Evolutionary conservation across 352 stramenopile genomes (phyloP), one percentile per base, ranked within the genome.

Genomic region (Plasmopara viticola): DNA sequence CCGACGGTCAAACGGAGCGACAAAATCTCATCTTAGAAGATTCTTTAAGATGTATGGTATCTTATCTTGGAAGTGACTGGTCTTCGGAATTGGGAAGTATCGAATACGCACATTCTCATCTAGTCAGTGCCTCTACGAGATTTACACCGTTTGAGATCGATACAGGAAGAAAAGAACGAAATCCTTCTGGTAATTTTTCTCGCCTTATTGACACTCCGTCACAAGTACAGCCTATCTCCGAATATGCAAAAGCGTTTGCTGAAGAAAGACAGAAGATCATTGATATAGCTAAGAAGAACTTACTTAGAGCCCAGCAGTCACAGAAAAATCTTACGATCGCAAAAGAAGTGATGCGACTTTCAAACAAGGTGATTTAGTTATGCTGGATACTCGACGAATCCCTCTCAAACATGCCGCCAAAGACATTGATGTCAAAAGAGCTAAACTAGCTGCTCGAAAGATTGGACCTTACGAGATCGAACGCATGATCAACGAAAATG

Each of bases 321-420:
- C 43, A 58, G 10, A 58, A 51, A 30, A 58, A 51, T n/a, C n/a
- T n/a, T n/a, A 53, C 7, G 35, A 53, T 28, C 47, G 52, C n/a
- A 58, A 48, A 39, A 25, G n/a, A 31, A 41, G 18, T 13, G 2
- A 8, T n/a, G 14, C 18, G 5, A 15, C 37, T 14, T 17, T 41
- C 2, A 41, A 41, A 15, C 7, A n/a, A 8, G 37, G 37, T 15
- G 37, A 41, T 41, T 2, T 17, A 13, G n/a, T 54, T n/a, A 54
- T 54, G 46, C 9, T 60, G 30, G 18, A 60, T 37, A 60, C 45
- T 33, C 29, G 45, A 17, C 15, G 34, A 37, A 46, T 60, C 42
- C 40, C 53, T 7, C 13, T 33, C 5, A 33, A n/a, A 7, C 39
- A 53, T 50, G 38, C 20, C 0, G 35, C 29, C 2, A 25, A 54